Percentiles rank a stretch among this genome's conserved stretches.
Conservation (phyloP, 768 basidiomycete genomes). For the Lentinula edodes region DNA sequence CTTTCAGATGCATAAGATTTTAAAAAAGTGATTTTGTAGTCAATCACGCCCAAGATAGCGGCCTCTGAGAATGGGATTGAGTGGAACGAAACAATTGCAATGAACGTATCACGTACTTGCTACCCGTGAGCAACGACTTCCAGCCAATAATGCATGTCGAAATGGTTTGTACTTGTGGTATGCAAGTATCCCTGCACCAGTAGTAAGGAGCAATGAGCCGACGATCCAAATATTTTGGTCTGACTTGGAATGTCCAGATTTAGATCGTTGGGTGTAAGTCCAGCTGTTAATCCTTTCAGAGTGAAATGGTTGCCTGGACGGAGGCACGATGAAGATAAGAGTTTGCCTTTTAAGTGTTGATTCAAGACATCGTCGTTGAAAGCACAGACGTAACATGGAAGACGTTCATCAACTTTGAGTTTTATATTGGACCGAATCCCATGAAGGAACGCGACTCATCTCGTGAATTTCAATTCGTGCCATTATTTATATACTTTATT, state of each 20-base stretch:
- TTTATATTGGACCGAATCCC: too few relatives aligned
- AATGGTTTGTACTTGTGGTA: conserved; percentile 73
- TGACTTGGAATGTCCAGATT: neutral
- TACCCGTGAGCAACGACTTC: conserved; percentile 73
- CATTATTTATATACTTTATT: too few relatives aligned
- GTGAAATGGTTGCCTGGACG: neutral
- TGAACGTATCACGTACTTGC: conserved; percentile 40
- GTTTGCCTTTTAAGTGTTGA: neutral
- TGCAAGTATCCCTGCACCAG: conserved; percentile 24
- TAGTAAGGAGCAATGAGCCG: neutral
- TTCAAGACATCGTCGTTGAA: neutral
- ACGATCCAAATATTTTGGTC: neutral
- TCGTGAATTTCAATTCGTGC: too few relatives aligned
- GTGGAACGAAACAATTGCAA: conserved; percentile 5
- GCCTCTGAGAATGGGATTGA: conserved; percentile 36
- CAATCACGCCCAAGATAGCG: conserved; percentile 56
- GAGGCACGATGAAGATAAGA: neutral
- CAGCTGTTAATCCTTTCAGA: neutral
- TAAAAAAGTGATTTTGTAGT: conserved; percentile 68
- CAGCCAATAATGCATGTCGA: conserved; percentile 69
- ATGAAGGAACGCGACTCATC: too few relatives aligned
- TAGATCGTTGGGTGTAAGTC: neutral
- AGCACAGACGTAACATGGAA: neutral
- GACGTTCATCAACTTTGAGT: neutral
- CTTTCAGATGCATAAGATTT: conserved; percentile 45